Evolutionary conservation across 257 asterid species (phyloP), one percentile per base, ranked within the genome.

Genomic region (Perilla frutescens): DNA sequence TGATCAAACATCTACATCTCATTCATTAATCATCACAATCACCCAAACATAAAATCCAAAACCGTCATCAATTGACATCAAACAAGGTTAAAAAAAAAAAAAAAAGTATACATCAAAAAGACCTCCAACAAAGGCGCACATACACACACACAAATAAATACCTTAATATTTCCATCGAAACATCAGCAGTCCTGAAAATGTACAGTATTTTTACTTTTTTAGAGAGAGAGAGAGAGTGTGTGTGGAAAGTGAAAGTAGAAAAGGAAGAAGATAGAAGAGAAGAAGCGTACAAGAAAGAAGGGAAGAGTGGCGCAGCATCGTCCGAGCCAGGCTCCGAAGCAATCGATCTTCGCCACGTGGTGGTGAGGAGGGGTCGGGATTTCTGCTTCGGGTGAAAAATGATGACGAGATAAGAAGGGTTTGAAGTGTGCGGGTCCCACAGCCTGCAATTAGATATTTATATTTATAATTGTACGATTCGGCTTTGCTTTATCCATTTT

Each of bases 321-420:
- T 12, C 86, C 81, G 81, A 81, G 77, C 83, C 89, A 13, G 69
- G 26, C 39, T 70, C 86, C 90, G 74, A 74, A 68, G 62, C 84
- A 61, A 74, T 65, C 15, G 82, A 80, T 73, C 37, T 13, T n/a
- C 32, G 78, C 83, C 87, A 85, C 90, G 87, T 83, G 74, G 53
- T 13, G 77, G 8, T 2, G 26, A 14, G 31, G 7, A 20, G 43
- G 65, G 34, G 74, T 26, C 29, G 58, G 66, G 80, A 32, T 53
- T 9, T 58, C 50, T 12, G 85, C 66, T 76, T 82, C 78, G 78
- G 68, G 8, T 41, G 49, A 41, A 43, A 76, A 68, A 51, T 40
- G 41, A 66, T 55, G 71, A 64, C 61, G 57, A 81, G 55, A 81
- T 74, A 73, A 67, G 66, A 63, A 40, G 6, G 47, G 62, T 26